These are phyloP conservation scores for Rhodofomes roseus DNA, from an alignment of 1,284 basidiomycete genomes.

Conservation along the genomic window DNA sequence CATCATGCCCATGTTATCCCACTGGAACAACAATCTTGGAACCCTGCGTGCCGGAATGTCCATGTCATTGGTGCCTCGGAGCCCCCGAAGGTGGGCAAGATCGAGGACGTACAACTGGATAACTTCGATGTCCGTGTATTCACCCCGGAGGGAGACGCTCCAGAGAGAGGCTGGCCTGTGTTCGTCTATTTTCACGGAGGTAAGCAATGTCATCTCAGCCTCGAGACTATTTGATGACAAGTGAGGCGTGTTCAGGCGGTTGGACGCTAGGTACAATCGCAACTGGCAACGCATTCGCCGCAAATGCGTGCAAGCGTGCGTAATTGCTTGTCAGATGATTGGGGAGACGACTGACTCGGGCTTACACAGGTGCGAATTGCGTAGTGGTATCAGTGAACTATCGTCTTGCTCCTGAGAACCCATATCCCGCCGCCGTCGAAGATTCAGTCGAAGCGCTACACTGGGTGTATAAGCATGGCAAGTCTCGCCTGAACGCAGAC, in stretches of 20 bases:
- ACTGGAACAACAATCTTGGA: conserved; percentile 56
- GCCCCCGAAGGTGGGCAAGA: conserved; percentile 49
- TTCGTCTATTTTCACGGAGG: conserved; percentile 63
- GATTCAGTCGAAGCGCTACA: conserved; percentile 66
- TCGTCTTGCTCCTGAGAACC: conserved; percentile 70
- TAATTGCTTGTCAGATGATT: background rate
- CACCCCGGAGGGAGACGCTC: conserved; percentile 49
- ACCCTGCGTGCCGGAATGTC: conserved; percentile 47
- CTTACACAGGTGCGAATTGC: conserved; percentile 42
- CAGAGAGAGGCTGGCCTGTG: conserved; percentile 54
- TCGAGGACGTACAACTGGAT: conserved; percentile 44
- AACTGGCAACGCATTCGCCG: conserved; percentile 55
- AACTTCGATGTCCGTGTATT: conserved; percentile 51
- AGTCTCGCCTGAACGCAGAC: conserved; percentile 37
- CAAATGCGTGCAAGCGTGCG: conserved; percentile 54
- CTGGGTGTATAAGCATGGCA: conserved; percentile 53
- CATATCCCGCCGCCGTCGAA: conserved; percentile 71
- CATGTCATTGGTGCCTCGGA: conserved; percentile 54
- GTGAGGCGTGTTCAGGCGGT: conserved; percentile 40
- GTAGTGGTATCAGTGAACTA: conserved; percentile 69
- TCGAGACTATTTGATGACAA: too few relatives aligned
- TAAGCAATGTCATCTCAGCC: conserved; percentile 17
- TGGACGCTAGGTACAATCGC: conserved; percentile 67
- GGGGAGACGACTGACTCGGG: background rate
- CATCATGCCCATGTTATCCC: conserved; percentile 41